A percentile compares a stretch with the other conserved stretches of the same genome.
Conservation (phyloP, 129 eudicot genomes). For the Mikania micrantha region DNA sequence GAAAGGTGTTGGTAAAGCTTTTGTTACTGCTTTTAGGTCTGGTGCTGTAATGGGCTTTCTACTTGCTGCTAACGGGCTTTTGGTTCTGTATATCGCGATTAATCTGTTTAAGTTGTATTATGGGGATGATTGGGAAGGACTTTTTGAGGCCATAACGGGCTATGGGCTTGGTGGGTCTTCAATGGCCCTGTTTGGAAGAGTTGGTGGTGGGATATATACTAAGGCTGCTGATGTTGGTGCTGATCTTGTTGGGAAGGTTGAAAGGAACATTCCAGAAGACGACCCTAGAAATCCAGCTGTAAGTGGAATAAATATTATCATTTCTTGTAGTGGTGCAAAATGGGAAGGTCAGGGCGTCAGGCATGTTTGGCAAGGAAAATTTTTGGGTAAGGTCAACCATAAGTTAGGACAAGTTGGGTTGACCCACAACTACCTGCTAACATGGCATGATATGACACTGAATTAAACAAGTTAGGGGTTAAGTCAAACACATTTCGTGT, state of each 20-base stretch:
- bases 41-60: conserved; percentile 87
- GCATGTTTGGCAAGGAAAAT: neutral
- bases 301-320: conserved; percentile 6
- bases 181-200: conserved; percentile 79
- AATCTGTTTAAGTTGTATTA: conserved; percentile 62
- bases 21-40: conserved; percentile 51
- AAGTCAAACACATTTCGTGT: too few species aligned
- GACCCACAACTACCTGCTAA: too few species aligned
- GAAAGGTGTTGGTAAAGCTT: conserved; percentile 75
- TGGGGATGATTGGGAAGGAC: conserved; percentile 86
- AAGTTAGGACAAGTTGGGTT: neutral
- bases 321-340: neutral
- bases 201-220: conserved; percentile 73
- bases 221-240: conserved; percentile 87
- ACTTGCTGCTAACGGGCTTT: conserved; percentile 70
- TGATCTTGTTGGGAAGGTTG: conserved; percentile 75
- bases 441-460: too few species aligned
- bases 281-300: conserved; percentile 83
- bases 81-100: conserved; percentile 50
- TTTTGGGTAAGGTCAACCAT: neutral
- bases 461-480: too few species aligned
- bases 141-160: conserved; percentile 68
- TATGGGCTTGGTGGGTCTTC: conserved; percentile 85
- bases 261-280: conserved; percentile 79
- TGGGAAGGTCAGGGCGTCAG: neutral